Base-by-base conservation (phyloP, 805 yeast genomes). In the Metschnikowia koreensis region DNA sequence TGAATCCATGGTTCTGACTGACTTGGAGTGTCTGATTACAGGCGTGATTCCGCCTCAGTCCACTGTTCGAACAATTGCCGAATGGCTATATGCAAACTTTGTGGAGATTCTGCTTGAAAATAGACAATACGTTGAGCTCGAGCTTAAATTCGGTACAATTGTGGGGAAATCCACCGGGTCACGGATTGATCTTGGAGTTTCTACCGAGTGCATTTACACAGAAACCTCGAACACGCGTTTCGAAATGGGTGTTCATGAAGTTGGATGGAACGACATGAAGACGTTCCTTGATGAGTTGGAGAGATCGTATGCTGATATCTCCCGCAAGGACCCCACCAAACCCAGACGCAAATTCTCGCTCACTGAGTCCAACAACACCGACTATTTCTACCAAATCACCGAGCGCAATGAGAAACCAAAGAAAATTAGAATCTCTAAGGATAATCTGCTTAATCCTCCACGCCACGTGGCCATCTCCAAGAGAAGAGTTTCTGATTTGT, bases 51-150 rank as follows among this genome's bases (percentile, higher is more conserved):
- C 94, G 0, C 81, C 88, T 44, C 90, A 89, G 62, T 93, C 89
- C 60, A 74, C 89, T 52, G 87, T 92, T 6, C 81, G 92, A 62
- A 82, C 88, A 34, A 82, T 92, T 7, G 87, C 94, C 22, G 89
- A 86, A 60, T 92, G 97, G 97, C 77, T 92, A 8, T 91, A 87
- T 75, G 91, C 96, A 16, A 86, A 88, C 56, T 75, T 90, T 44
- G 77, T 77, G 42, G 88, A 88, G 34, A 78, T 89, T 38, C 80
- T 82, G 38, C 72, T 71, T 22, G 81, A 80, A 39, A 79, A 76
- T 60, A 75, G 84, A 22, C 80, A 74, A 60, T 60, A 63, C 54
- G 75, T 87, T 29, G 96, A 88, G 71, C 68, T 88, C 60, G 96
- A 88, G 68, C 73, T 86, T 62, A 87, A 87, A 63, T 80, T 86